Base-by-base conservation (phyloP, 495 filamentous ascomycete genomes). In the Penicillium simplicissimum region DNA sequence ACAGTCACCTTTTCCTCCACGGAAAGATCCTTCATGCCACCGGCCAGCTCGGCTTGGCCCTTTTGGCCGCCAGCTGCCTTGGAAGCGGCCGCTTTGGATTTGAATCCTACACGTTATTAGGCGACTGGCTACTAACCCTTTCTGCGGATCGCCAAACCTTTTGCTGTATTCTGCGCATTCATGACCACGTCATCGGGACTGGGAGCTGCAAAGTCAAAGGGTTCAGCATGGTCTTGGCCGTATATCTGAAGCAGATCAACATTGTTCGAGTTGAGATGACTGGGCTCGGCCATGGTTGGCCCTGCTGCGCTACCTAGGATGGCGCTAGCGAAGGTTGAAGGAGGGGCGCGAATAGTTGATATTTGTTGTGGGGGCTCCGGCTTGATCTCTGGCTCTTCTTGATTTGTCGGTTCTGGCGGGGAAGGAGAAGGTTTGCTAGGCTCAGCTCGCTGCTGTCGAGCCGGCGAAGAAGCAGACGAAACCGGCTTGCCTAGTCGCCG, bases 161-260 rank as follows among this genome's bases (percentile, higher is more conserved):
- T 95, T 74, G 82, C 78, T 63, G 75, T 76, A 56, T 81, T 88
- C 76, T 97, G 95, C 62, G 95, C 95, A 72, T 87, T 85, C 42
- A 88, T 77, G 59, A 98, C 89, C 62, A 94, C 79, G 76, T 97
- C 96, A 76, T 98, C 95, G 66, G 95, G 95, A 73, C 94, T 97
- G 57, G 95, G 95, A 62, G 84, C 90, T 85, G 88, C 79, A 79
- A 98, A 98, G 55, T 88, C 86, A 76, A 79, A 82, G 40, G 73
- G 71, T 76, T 85, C 75, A 81, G 79, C 71, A 74, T 78, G 69
- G 54, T 78, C 68, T 57, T 74, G 69, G 65, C 72, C 74, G 71
- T 77, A 71, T 64, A 80, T 74, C 82, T 83, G 64, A 78, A 87
- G 70, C 81, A 77, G 54, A 76, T 81, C 77, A 77, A 84, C 59